Base-by-base conservation (phyloP, 2,329 filamentous ascomycete genomes). In the Pseudogymnoascus sp. region DNA sequence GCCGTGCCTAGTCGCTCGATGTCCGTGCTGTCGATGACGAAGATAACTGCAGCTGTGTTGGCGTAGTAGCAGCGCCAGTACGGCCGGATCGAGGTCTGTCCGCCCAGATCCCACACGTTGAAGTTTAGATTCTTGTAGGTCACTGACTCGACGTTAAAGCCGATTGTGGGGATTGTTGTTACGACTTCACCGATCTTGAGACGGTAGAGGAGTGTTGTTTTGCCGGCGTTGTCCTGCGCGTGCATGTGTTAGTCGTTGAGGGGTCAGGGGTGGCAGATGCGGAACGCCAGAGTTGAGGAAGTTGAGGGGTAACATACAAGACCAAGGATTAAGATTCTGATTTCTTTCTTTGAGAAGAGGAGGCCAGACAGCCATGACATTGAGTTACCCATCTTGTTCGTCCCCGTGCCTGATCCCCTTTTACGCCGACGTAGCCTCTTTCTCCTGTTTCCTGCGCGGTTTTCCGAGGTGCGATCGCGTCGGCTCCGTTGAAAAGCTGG, bases 51-150 rank as follows among this genome's bases (percentile, higher is more conserved):
- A 31, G 95, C 93, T 0, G 95, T 99, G 80, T 99, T 98, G 75
- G 93, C 92, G 75, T 98, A 99, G 83, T 99, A 99, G 80, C 95
- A 99, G 76, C 95, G 86, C 95, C 95, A 99, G 81, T 99, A 99
- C 1, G 95, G 95, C 69, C 95, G 86, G 76, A 99, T 99, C 70
- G 90, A 96, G n/a, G 95, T 99, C 82, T 99, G 95, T 41, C 95
- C 95, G 74, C 95, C 93, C 60, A 98, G 83, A 80, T 98, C 93
- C 95, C 95, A 99, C 73, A 99, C 95, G 75, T 98, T 98, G 77
- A 99, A 96, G 77, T 97, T 96, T 67, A 99, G 84, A 76, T 97
- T 98, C 77, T 93, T 93, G 83, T 99, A 99, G 71, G 92, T 95
- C 68, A 99, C 95, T 21, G 92, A 96, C 79, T 99, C 95, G 72